These are phyloP conservation scores for Guillardia theta DNA, from an alignment of 78 protist genomes.

Conservation along the genomic window DNA sequence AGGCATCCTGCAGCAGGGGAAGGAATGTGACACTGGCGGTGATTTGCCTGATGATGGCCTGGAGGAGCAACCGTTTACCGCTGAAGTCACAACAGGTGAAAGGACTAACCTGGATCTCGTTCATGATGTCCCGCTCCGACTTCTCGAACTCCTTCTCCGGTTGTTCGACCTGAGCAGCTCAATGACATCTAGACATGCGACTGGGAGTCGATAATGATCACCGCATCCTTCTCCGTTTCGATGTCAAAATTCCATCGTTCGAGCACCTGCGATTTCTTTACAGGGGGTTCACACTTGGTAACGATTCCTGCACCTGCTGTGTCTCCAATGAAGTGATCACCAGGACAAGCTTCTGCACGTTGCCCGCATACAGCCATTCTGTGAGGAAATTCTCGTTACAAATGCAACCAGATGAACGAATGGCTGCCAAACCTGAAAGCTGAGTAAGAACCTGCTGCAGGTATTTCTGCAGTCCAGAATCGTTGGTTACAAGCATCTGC, in stretches of 20 bases:
- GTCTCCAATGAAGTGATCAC: slow-evolving; percentile 81
- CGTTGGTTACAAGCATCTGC: slow-evolving; percentile 82
- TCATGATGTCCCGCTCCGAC: slow-evolving; percentile 78
- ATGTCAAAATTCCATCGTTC: slow-evolving; percentile 98
- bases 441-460: slow-evolving; percentile 81
- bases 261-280: no score
- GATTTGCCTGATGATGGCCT: slow-evolving; percentile 94
- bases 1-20: slow-evolving; percentile 74
- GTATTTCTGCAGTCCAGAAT: slow-evolving; percentile 82
- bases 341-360: slow-evolving; percentile 91
- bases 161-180: not conserved
- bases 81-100: not conserved
- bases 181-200: not conserved
- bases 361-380: slow-evolving; percentile 86
- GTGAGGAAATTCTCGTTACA: not conserved
- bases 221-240: slow-evolving; percentile 66
- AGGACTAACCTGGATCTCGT: slow-evolving; percentile 72
- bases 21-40: slow-evolving; percentile 93
- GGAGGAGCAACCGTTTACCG: not conserved
- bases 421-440: slow-evolving; percentile 48
- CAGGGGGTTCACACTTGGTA: no score
- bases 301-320: no score
- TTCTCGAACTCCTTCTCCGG: slow-evolving; percentile 41
- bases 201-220: no score
- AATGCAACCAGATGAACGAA: not conserved